Conservation (phyloP, 805 yeast species). For the Starmerella apicola region DNA sequence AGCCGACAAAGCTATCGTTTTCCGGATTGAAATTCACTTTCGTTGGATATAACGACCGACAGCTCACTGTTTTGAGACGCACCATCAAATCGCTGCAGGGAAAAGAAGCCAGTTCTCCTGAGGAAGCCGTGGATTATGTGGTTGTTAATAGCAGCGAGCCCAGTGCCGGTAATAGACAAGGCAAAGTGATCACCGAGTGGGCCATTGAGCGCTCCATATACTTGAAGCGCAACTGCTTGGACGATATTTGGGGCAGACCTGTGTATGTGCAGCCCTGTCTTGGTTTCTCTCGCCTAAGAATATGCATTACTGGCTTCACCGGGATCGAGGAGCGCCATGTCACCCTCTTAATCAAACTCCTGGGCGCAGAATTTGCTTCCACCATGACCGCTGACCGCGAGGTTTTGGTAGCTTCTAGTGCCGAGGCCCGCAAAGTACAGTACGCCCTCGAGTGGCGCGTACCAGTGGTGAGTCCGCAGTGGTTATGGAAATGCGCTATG, state of each 20-base stretch:
- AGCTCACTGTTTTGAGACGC: constrained; percentile 30
- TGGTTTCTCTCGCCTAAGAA: constrained; percentile 24
- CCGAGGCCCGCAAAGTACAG: constrained; percentile 23
- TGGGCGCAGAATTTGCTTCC: constrained; percentile 42
- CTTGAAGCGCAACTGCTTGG: constrained; percentile 34
- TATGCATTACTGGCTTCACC: constrained; percentile 60
- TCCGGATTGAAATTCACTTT: constrained; percentile 33
- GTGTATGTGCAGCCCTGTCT: constrained; percentile 24
- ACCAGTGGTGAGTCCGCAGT: constrained; percentile 28
- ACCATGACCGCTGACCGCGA: constrained; percentile 42
- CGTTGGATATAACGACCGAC: constrained; percentile 32
- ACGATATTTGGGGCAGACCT: constrained; percentile 51
- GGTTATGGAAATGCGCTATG: constrained; percentile 30
- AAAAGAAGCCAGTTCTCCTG: constrained; percentile 12
- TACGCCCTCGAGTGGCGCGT: constrained; percentile 29
- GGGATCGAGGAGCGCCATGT: constrained; percentile 67
- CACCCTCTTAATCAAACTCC: constrained; percentile 43
- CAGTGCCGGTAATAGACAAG: constrained; percentile 18
- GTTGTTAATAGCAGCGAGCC: constrained; percentile 23
- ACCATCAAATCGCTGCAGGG: constrained; percentile 41
- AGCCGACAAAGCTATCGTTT: constrained; percentile 27
- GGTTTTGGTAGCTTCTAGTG: constrained; percentile 34
- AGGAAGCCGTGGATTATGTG: constrained; percentile 8
- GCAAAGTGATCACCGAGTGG: constrained; percentile 57
- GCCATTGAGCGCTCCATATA: constrained; percentile 61